A percentile compares a stretch with the other conserved stretches of the same genome.
These are phyloP conservation scores for Pythium sp. DNA, from an alignment of 352 stramenopile species.

Conservation along the genomic window DNA sequence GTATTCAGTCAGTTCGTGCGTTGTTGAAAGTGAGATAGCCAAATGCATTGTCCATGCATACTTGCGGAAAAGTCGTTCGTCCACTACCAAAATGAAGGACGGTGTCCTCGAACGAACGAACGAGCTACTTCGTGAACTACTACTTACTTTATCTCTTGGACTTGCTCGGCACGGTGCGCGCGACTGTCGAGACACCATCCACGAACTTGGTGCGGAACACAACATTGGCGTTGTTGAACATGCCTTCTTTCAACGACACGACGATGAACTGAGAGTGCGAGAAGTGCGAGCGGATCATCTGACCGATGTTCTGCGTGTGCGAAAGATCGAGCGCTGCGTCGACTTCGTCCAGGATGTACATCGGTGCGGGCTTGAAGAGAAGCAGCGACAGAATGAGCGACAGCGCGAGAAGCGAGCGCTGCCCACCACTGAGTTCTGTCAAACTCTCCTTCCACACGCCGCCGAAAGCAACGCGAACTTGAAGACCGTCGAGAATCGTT, in stretches of 20 bases:
- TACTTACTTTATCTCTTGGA: slow-evolving; percentile 34
- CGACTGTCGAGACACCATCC: slow-evolving; percentile 99
- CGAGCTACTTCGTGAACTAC: neutral
- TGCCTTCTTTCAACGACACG: slow-evolving; percentile 99
- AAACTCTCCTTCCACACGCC: slow-evolving; percentile 99
- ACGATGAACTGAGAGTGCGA: slow-evolving; percentile 99
- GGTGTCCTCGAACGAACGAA: neutral
- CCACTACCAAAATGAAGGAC: neutral
- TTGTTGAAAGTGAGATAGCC: neutral
- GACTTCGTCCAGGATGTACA: slow-evolving; percentile 99
- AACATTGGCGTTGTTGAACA: slow-evolving; percentile 99
- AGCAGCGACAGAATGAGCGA: slow-evolving; percentile 98
- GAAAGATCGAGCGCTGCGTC: slow-evolving; percentile 98
- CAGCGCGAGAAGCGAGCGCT: slow-evolving; percentile 98
- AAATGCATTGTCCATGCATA: slow-evolving; percentile 13
- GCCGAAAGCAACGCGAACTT: slow-evolving; percentile 99
- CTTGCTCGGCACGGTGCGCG: slow-evolving; percentile 87
- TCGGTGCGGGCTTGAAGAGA: slow-evolving; percentile 98
- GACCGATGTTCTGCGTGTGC: slow-evolving; percentile 99
- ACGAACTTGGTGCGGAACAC: slow-evolving; percentile 99
- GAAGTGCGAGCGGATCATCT: slow-evolving; percentile 99
- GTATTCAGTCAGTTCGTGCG: too few relatives aligned
- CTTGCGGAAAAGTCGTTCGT: neutral
- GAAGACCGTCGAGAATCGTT: slow-evolving; percentile 91
- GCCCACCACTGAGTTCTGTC: slow-evolving; percentile 97